phyloP scores from a whole-genome alignment of 805 yeast species.

The Peterozyma toletana region DNA sequence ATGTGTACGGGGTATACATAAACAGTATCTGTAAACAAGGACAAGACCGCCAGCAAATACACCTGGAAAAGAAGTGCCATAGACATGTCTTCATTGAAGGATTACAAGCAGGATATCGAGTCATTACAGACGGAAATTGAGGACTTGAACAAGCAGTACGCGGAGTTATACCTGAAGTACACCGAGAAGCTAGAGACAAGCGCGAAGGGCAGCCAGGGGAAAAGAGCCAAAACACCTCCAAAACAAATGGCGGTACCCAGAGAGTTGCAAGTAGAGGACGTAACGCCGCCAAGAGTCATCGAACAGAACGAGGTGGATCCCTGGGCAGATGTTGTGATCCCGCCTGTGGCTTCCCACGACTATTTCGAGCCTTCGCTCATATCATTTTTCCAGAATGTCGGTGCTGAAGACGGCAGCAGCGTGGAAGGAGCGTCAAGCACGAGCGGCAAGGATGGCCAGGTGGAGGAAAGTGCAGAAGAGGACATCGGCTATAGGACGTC shows the following conservation, averaged over 20 bases:
- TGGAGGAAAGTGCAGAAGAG: not conserved
- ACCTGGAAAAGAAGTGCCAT: no score
- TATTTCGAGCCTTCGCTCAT: conserved; percentile 21
- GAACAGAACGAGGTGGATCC: no score
- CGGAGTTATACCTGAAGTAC: conserved; percentile 4
- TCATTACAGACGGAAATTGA: conserved; percentile 6
- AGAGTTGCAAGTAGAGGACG: no score
- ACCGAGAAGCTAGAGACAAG: conserved; percentile 9
- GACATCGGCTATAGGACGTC: not conserved
- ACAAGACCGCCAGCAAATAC: no score
- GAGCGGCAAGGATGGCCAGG: conserved; percentile 6
- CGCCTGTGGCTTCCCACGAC: conserved; percentile 18
- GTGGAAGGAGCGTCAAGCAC: no score
- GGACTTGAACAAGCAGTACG: conserved; percentile 3
- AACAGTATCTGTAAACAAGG: no score
- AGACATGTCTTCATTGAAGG: conserved; percentile 1
- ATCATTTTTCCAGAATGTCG: conserved; percentile 8
- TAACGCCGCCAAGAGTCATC: no score
- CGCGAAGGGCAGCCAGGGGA: conserved; percentile 6
- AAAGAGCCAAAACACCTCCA: conserved; percentile 1
- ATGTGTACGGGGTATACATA: no score
- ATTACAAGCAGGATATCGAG: conserved; percentile 2
- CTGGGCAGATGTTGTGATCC: conserved; percentile 8
- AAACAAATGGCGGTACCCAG: no score
- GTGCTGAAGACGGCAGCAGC: not conserved